These are phyloP conservation scores for Silene conica DNA, from an alignment of 148 eudicot species.

Conservation along the genomic window DNA sequence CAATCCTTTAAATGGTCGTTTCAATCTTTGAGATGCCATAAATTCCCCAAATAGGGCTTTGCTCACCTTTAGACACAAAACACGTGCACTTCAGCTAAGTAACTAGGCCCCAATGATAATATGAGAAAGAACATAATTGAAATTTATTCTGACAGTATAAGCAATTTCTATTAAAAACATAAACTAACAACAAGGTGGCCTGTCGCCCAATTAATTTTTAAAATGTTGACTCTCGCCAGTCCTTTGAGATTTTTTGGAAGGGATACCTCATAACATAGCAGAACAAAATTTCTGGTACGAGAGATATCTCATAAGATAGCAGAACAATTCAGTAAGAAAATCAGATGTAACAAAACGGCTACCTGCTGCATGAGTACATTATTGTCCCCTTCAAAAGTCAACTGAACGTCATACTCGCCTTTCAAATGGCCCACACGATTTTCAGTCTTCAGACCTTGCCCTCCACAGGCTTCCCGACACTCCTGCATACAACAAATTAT, in stretches of 20 bases:
- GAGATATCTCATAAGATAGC: not conserved
- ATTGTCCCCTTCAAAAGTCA: constrained; percentile 97
- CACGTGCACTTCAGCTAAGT: not conserved
- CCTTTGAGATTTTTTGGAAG: not conserved
- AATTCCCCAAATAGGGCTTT: constrained; percentile 75
- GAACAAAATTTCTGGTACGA: not conserved
- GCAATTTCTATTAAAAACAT: not conserved
- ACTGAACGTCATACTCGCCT: constrained; percentile 88
- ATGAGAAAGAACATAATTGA: not conserved
- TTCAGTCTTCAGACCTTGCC: constrained; percentile 96
- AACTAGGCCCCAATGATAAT: constrained; percentile 1
- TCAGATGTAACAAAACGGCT: constrained; percentile 11
- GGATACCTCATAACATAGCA: not conserved
- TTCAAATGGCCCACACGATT: constrained; percentile 83
- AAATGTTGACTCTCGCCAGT: too few relatives aligned
- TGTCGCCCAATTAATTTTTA: too few relatives aligned
- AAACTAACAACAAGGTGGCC: not conserved
- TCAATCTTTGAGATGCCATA: constrained; percentile 49
- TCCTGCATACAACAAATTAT: constrained; percentile 40
- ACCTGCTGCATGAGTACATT: constrained; percentile 99
- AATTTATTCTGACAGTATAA: not conserved
- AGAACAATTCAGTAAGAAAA: not conserved
- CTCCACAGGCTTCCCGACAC: constrained; percentile 98
- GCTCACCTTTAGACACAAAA: constrained; percentile 57
- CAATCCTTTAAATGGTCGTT: constrained; percentile 75